Conservation (phyloP, 345 rosid species). For the Jatropha curcas region DNA sequence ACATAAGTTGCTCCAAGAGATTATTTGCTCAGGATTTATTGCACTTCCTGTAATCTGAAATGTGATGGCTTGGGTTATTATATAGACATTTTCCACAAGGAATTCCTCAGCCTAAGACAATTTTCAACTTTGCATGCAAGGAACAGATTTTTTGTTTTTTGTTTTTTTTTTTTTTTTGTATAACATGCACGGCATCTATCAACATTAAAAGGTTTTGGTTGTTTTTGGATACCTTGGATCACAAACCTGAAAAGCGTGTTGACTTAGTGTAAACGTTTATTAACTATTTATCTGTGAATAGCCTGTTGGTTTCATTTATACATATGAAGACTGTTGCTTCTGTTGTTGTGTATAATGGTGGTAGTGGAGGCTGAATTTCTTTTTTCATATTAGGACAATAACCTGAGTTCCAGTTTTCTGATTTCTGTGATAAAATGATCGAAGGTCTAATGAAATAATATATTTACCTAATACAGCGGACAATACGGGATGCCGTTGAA, state of each 20-base stretch:
- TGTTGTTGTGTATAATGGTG: not conserved
- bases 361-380: not conserved
- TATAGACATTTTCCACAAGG: not conserved
- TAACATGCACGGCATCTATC: too few species aligned
- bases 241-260: not conserved
- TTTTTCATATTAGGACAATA: not conserved
- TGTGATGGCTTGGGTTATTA: not conserved
- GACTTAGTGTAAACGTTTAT: not conserved
- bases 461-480: constrained; percentile 59
- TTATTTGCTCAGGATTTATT: not conserved
- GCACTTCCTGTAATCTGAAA: not conserved
- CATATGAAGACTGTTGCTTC: too few species aligned
- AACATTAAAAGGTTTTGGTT: too few species aligned
- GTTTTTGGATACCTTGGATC: not conserved
- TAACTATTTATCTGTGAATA: not conserved
- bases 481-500: constrained; percentile 88
- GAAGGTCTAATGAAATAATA: not conserved
- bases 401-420: not conserved
- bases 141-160: too few species aligned
- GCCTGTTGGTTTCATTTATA: not conserved
- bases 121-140: not conserved
- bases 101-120: not conserved
- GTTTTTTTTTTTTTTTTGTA: too few species aligned
- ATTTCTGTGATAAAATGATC: not conserved
- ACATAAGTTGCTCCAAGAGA: not conserved